These are phyloP conservation scores for Ustilago hordei DNA, from an alignment of 1,284 basidiomycete genomes.

Conservation along the genomic window DNA sequence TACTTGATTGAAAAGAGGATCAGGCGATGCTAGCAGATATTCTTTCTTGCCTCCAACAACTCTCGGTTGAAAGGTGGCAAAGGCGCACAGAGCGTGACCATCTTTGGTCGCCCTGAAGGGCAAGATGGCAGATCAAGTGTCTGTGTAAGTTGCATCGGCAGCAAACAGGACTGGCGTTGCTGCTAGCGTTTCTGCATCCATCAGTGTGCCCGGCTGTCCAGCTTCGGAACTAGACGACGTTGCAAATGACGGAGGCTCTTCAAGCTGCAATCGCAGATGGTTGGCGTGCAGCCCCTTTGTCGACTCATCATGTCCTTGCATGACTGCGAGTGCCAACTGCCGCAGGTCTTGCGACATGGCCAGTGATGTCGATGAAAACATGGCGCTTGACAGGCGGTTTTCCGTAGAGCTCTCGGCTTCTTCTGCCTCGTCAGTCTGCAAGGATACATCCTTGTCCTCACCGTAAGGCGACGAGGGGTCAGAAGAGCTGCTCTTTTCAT, in stretches of 20 bases:
- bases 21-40: neutral
- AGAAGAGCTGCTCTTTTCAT: constrained; percentile 4
- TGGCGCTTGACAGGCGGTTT: neutral
- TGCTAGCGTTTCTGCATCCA: constrained; percentile 8
- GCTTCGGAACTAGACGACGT: constrained; percentile 14
- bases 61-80: neutral
- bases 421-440: constrained; percentile 4
- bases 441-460: neutral
- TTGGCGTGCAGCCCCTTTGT: constrained; percentile 3
- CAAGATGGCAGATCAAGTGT: neutral
- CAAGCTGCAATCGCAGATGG: constrained; percentile 2
- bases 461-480: constrained; percentile 12
- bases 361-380: constrained; percentile 1
- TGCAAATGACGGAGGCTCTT: constrained; percentile 11
- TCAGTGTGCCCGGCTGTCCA: constrained; percentile 11
- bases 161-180: constrained; percentile 11
- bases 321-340: constrained; percentile 28
- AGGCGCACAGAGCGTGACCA: neutral
- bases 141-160: constrained; percentile 3
- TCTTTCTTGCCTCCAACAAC: neutral
- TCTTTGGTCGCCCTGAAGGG: neutral
- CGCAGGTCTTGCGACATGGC: constrained; percentile 32
- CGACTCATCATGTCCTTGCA: constrained; percentile 12
- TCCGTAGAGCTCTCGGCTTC: neutral
- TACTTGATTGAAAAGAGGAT: too few species aligned